Conservation (phyloP, 768 basidiomycete species). For the Pilatotrama ljubarskyi region DNA sequence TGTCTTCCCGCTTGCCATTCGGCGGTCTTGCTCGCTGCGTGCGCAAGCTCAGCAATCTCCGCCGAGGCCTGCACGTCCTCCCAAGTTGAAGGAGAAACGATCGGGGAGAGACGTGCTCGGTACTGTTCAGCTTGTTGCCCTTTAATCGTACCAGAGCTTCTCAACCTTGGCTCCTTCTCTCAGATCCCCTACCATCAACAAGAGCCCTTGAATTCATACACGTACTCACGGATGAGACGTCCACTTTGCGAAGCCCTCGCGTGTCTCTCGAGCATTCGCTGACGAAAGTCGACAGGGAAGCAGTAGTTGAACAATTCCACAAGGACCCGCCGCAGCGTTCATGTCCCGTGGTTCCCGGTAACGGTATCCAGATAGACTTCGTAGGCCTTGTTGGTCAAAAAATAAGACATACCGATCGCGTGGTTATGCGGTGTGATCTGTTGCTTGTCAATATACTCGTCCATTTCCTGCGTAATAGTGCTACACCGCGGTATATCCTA, state of each 20-base stretch:
- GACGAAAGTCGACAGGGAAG: slow-evolving; percentile 26
- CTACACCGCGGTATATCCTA: slow-evolving; percentile 4
- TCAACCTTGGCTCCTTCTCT: slow-evolving; percentile 32
- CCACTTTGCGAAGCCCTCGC: slow-evolving; percentile 26
- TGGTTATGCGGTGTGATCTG: not conserved
- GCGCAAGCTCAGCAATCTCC: slow-evolving; percentile 33
- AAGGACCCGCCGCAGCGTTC: slow-evolving; percentile 19
- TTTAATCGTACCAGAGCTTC: slow-evolving; percentile 38
- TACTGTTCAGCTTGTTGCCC: slow-evolving; percentile 30
- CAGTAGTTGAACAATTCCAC: slow-evolving; percentile 28
- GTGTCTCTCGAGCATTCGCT: slow-evolving; percentile 31
- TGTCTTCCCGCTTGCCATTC: too few relatives aligned
- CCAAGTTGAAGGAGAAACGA: slow-evolving; percentile 26
- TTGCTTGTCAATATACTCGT: slow-evolving; percentile 10
- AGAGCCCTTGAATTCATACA: slow-evolving; percentile 36
- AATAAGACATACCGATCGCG: slow-evolving; percentile 10
- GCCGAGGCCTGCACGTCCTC: slow-evolving; percentile 31
- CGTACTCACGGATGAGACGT: slow-evolving; percentile 33
- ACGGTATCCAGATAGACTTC: slow-evolving; percentile 29
- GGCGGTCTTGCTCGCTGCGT: not conserved
- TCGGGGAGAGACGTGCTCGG: slow-evolving; percentile 31
- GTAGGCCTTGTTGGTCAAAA: slow-evolving; percentile 24
- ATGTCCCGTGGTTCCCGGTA: slow-evolving; percentile 6
- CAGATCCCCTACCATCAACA: slow-evolving; percentile 33
- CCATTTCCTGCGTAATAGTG: slow-evolving; percentile 12